Base-by-base conservation (phyloP, 495 filamentous ascomycete species). In the Haplographium delicatum region DNA sequence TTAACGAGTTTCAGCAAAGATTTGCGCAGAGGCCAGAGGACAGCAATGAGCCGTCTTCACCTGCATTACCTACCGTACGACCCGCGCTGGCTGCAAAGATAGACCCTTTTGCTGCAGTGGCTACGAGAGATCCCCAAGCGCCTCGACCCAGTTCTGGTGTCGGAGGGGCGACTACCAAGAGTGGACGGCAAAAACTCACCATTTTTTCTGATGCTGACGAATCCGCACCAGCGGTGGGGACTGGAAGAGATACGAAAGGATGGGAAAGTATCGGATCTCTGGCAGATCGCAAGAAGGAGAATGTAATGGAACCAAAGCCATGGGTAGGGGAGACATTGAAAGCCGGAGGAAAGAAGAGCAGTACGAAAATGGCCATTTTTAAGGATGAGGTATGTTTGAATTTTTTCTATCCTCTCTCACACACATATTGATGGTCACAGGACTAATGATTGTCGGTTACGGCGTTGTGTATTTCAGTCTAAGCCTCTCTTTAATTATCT, bases 281-380 rank as follows among this genome's bases (percentile, higher is more conserved):
- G 44, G 74, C 79, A 25, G 87, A 97, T 20, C 80, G 94, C 38
- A 94, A 86, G 71, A 97, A 97, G 75, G 93, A 98, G 65, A 98
- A 98, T 54, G 72, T 74, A 19, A 69, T 91, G 59, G 89, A 91
- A 66, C 78, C 90, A 15, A 89, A 83, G 66, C 90, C 91, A 15
- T 96, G 90, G 91, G 85, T 75, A 16, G 93, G 93, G 25, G 89
- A 96, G 70, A 95, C 85, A 27, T 66, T 97, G 68, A 89, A 93
- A 67, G 84, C 81, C 15, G 86, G 85, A 15, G 93, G 87, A 61
- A 89, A 86, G 64, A 79, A 69, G 49, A 84, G 79, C 38, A 75
- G 73, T 26, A 75, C 86, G 42, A 98, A 96, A 72, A 80, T 98
- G 80, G 72, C 83, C 60, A 79, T 97, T 16, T 98, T 96, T 76